These are phyloP conservation scores for Syzygium malaccense DNA, from an alignment of 441 rosid species.

Conservation along the genomic window DNA sequence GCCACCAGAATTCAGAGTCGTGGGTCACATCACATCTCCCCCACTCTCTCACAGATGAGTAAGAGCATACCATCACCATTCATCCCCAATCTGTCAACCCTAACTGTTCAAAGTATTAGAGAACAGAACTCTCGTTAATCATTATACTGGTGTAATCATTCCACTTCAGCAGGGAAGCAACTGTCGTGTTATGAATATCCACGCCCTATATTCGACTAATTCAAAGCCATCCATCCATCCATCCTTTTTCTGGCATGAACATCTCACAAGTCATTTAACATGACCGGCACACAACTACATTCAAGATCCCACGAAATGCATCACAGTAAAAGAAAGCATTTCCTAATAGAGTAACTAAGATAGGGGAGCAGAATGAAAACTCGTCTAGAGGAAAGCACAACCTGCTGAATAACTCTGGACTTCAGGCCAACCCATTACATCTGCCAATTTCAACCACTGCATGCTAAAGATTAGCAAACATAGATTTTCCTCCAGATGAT, in stretches of 20 bases:
- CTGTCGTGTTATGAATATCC: neutral
- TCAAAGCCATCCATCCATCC: neutral
- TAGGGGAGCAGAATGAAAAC: neutral
- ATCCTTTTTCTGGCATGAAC: neutral
- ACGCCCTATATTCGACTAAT: neutral
- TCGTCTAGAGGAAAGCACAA: neutral
- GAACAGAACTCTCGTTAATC: neutral
- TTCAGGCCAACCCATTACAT: neutral
- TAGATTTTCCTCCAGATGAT: neutral
- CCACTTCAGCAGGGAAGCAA: neutral
- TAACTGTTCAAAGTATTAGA: neutral
- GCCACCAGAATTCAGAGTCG: neutral
- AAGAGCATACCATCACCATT: neutral
- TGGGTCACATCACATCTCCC: neutral
- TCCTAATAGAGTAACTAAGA: neutral
- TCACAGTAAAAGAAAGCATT: neutral
- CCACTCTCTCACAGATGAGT: neutral
- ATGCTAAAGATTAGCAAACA: neutral
- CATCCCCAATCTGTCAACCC: neutral
- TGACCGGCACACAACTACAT: neutral
- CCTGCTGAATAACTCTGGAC: neutral
- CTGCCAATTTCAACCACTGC: neutral
- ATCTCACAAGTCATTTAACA: neutral
- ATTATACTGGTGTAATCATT: neutral
- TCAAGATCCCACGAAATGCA: neutral